Percentiles rank a stretch among this genome's conserved stretches.
phyloP scores from a whole-genome alignment of 169 alveolate species.

The Cryptosporidium meleagridis region DNA sequence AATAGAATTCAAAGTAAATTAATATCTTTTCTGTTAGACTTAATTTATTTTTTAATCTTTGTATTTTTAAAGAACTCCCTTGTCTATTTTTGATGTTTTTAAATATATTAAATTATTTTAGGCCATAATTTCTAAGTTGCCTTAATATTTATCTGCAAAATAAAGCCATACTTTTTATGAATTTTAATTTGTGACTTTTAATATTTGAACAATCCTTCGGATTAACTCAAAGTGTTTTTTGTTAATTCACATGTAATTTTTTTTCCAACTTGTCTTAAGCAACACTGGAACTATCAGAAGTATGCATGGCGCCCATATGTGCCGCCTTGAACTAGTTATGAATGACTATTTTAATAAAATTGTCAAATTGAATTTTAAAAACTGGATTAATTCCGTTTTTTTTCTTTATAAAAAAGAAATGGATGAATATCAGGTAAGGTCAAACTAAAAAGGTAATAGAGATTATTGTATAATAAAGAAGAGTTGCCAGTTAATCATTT shows the following conservation, averaged over 20 bases:
- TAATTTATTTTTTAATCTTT: no score
- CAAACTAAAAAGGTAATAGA: background rate
- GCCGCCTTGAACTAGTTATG: background rate
- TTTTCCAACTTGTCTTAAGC: background rate
- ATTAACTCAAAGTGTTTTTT: background rate
- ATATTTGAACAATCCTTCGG: no score
- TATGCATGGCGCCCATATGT: background rate
- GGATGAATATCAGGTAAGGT: conserved; percentile 1
- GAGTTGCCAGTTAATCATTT: background rate
- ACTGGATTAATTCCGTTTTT: background rate
- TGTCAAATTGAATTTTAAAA: background rate
- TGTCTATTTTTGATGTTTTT: background rate
- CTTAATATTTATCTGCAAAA: background rate
- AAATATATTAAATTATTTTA: no score
- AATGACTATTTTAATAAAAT: background rate
- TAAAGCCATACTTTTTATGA: no score
- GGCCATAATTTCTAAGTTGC: background rate
- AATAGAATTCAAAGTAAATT: no score
- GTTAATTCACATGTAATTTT: background rate
- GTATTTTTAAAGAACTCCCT: no score
- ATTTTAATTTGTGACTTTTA: background rate
- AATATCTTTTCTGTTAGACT: no score
- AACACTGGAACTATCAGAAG: background rate
- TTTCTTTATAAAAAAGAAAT: conserved; percentile 13
- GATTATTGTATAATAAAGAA: background rate